Evolutionary conservation across 2,329 filamentous ascomycete species (phyloP).

Genomic region (Phialophora chinensis): DNA sequence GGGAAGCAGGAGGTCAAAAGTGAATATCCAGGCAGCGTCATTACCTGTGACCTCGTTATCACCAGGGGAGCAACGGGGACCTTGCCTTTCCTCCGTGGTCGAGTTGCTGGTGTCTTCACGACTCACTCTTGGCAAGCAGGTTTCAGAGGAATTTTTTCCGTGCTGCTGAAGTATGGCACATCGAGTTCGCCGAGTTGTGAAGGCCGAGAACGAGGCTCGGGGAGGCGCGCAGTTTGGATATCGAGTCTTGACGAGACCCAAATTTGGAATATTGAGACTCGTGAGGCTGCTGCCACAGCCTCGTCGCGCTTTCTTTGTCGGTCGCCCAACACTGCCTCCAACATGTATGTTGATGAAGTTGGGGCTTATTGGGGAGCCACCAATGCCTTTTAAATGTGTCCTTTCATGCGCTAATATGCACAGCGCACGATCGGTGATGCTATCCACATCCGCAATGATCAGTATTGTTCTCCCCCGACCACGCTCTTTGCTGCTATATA

Average conservation of each 20-base stretch:
- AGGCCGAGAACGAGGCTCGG: background rate
- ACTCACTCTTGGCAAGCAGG: background rate
- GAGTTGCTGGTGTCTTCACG: background rate
- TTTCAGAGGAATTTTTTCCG: background rate
- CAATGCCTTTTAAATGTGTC: background rate
- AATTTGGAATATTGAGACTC: background rate
- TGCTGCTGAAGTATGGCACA: background rate
- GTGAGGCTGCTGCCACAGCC: background rate
- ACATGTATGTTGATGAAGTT: background rate
- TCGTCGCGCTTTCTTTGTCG: background rate
- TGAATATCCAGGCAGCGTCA: constrained; percentile 8
- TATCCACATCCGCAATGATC: background rate
- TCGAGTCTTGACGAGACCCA: background rate
- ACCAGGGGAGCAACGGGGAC: background rate
- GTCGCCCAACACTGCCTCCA: background rate
- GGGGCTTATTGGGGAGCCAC: background rate
- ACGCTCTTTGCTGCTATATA: background rate
- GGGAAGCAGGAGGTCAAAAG: background rate
- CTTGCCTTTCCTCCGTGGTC: background rate
- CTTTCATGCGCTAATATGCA: background rate
- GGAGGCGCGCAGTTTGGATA: background rate
- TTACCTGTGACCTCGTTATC: background rate
- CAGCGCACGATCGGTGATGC: background rate
- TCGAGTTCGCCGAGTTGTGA: background rate
- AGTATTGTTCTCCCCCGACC: background rate